Evolutionary conservation across 2,329 filamentous ascomycete genomes (phyloP).

Genomic region (Talaromyces sp.): DNA sequence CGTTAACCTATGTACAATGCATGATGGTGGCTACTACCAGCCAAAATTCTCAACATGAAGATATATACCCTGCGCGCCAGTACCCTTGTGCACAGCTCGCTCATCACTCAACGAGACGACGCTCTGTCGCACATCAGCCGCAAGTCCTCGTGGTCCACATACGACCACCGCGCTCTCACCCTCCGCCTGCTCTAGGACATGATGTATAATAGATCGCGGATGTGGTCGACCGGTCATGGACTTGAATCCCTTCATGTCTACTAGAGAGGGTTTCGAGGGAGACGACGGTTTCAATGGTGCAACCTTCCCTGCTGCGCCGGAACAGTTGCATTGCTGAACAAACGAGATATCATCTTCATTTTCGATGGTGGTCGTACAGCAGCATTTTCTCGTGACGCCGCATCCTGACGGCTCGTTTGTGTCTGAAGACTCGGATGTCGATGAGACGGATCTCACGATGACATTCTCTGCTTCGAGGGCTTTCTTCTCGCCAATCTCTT

Average conservation of each 20-base stretch:
- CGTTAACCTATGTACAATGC: neutral
- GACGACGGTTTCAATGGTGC: conserved; percentile 11
- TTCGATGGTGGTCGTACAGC: conserved; percentile 51
- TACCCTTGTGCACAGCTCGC: conserved; percentile 66
- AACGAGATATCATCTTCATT: conserved; percentile 42
- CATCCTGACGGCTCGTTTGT: conserved; percentile 23
- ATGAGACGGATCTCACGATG: conserved; percentile 25
- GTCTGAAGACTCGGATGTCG: conserved; percentile 18
- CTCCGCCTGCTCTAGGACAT: conserved; percentile 56
- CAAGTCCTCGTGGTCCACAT: conserved; percentile 58
- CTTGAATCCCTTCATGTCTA: conserved; percentile 21
- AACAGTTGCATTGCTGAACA: conserved; percentile 40
- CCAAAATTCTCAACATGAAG: conserved; percentile 52
- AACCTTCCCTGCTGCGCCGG: conserved; percentile 24
- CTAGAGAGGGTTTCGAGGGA: conserved; percentile 14
- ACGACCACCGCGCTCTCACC: conserved; percentile 64
- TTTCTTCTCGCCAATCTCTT: conserved; percentile 19
- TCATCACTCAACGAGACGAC: conserved; percentile 62
- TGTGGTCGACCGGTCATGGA: conserved; percentile 52
- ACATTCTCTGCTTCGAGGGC: conserved; percentile 26
- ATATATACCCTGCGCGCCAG: conserved; percentile 63
- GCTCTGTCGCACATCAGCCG: conserved; percentile 55
- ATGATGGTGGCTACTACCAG: conserved; percentile 6
- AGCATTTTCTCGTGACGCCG: conserved; percentile 42
- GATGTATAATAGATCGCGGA: conserved; percentile 52